A percentile compares a stretch with the other conserved stretches of the same genome.
These are phyloP conservation scores for Lolium multiflorum DNA, from an alignment of 176 grass and related monocot species.

Conservation along the genomic window DNA sequence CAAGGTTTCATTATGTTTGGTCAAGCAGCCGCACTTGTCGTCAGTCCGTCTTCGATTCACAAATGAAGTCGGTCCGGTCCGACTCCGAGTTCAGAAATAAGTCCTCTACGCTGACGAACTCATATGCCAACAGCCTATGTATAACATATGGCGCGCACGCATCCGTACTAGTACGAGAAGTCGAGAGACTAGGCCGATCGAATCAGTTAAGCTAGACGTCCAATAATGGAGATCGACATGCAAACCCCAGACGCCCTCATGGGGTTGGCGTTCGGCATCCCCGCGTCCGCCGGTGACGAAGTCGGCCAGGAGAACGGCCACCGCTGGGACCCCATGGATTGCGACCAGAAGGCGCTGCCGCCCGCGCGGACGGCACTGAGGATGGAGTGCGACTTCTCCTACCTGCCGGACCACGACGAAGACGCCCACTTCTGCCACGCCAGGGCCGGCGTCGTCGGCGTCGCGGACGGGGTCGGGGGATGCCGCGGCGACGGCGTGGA, in stretches of 20 bases:
- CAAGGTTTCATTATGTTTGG: no score
- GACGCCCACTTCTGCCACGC: conserved; percentile 43
- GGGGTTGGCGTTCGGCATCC: not conserved
- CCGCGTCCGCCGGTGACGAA: not conserved
- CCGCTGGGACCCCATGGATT: not conserved
- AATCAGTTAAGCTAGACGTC: not conserved
- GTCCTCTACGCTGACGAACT: not conserved
- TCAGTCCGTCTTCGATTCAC: no score
- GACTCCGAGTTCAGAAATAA: not conserved
- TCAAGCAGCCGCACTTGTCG: no score
- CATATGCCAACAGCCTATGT: no score
- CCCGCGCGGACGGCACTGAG: not conserved
- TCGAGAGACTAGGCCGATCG: not conserved
- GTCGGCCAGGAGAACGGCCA: not conserved
- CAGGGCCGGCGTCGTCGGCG: conserved; percentile 14
- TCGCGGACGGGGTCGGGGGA: conserved; percentile 52
- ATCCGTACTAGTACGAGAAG: not conserved
- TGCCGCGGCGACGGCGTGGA: conserved; percentile 17
- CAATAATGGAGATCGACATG: not conserved
- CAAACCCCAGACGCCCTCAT: not conserved
- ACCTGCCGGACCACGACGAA: conserved; percentile 38
- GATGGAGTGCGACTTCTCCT: conserved; percentile 18
- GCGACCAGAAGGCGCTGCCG: not conserved
- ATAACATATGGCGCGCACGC: not conserved
- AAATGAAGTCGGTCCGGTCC: not conserved